These are phyloP conservation scores for Paratinospora sagittata DNA, from an alignment of 164 flowering plant genomes.

Conservation along the genomic window DNA sequence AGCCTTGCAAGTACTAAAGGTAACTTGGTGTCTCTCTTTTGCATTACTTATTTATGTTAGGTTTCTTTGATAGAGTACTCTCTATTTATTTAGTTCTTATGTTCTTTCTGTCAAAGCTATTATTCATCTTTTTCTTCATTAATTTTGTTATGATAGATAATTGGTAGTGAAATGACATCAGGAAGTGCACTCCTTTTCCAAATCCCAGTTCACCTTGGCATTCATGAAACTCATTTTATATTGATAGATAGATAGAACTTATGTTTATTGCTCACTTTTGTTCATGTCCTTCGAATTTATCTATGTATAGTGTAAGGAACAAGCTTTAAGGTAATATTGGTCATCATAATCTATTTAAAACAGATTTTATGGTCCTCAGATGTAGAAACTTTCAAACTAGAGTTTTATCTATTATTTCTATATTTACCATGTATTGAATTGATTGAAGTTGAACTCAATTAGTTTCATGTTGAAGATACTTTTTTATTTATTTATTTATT, in stretches of 20 bases:
- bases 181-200: background rate
- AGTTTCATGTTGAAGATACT: background rate
- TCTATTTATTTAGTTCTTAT: background rate
- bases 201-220: background rate
- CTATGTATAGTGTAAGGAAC: no score
- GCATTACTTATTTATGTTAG: background rate
- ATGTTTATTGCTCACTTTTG: background rate
- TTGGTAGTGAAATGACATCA: background rate
- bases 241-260: background rate
- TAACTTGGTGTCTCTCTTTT: slow-evolving; percentile 17
- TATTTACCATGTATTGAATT: background rate
- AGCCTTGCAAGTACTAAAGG: slow-evolving; percentile 92
- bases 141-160: background rate
- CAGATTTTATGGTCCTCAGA: background rate
- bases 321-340: background rate
- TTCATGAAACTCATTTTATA: background rate
- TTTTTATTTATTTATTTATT: background rate
- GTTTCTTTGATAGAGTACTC: background rate
- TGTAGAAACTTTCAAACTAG: background rate
- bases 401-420: background rate
- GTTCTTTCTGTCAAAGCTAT: background rate
- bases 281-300: background rate
- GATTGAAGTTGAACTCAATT: background rate
- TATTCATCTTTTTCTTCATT: background rate
- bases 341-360: background rate